These are phyloP conservation scores for Euclidium syriacum DNA, from an alignment of 345 rosid species.

Conservation along the genomic window DNA sequence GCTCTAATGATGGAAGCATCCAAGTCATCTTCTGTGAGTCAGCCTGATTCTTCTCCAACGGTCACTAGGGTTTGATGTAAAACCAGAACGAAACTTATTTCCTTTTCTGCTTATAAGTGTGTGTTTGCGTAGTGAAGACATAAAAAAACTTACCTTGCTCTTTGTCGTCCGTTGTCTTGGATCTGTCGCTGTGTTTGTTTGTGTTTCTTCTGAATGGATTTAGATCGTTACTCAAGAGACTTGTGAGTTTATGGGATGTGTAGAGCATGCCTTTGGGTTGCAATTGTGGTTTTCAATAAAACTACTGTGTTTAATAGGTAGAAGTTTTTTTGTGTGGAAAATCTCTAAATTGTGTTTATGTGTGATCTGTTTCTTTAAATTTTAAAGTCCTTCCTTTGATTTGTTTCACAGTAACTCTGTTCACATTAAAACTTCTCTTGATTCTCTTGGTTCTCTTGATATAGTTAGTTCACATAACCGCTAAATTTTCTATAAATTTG, in stretches of 20 bases:
- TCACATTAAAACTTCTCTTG: too few species aligned
- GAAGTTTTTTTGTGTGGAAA: too few species aligned
- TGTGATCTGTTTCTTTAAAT: too few species aligned
- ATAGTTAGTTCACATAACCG: too few species aligned
- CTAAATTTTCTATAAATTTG: too few species aligned
- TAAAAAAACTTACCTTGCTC: neutral
- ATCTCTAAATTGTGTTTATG: too few species aligned
- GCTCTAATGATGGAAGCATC: constrained; percentile 63
- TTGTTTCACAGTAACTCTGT: too few species aligned
- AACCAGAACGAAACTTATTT: neutral
- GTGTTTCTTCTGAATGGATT: constrained; percentile 5
- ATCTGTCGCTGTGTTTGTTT: constrained; percentile 14
- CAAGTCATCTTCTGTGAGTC: constrained; percentile 84
- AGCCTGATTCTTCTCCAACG: constrained; percentile 72
- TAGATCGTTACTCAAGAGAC: neutral
- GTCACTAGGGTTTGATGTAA: constrained; percentile 37
- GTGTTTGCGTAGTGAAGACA: constrained; percentile 6
- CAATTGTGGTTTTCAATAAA: too few species aligned
- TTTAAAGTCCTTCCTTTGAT: too few species aligned
- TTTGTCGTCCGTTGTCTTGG: neutral
- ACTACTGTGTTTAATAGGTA: too few species aligned
- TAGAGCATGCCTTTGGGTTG: neutral
- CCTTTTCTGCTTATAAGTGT: neutral
- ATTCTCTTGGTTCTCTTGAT: too few species aligned
- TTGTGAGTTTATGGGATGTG: constrained; percentile 5